A percentile compares a stretch with the other conserved stretches of the same genome.
Conservation (phyloP, 2,329 filamentous ascomycete species). For the Exophiala spinifera region DNA sequence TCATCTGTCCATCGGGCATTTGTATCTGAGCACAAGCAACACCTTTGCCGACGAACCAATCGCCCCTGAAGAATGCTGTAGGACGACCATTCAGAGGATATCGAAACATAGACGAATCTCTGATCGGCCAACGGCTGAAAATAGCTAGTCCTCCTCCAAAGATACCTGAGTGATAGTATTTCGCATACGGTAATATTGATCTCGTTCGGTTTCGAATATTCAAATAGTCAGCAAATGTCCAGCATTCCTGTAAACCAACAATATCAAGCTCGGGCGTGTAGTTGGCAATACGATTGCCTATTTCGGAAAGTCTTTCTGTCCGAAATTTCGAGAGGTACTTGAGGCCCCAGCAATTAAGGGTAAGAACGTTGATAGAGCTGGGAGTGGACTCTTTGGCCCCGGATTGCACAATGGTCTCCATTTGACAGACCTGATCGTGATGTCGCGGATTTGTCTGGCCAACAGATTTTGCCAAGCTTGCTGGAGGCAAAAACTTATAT, state of each 20-base stretch:
- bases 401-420: neutral
- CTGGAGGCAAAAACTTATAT: neutral
- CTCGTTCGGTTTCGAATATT: slow-evolving; percentile 71
- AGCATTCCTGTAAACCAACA: slow-evolving; percentile 93
- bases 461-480: neutral
- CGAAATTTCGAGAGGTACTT: slow-evolving; percentile 80
- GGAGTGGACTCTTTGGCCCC: neutral
- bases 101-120: slow-evolving; percentile 77
- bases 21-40: slow-evolving; percentile 75
- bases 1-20: slow-evolving; percentile 41
- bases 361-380: slow-evolving; percentile 65
- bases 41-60: slow-evolving; percentile 96
- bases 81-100: slow-evolving; percentile 93
- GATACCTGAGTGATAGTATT: slow-evolving; percentile 87
- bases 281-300: slow-evolving; percentile 73
- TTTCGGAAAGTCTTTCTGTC: slow-evolving; percentile 73
- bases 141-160: slow-evolving; percentile 89
- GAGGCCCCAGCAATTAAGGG: slow-evolving; percentile 95
- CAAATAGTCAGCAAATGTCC: slow-evolving; percentile 79
- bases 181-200: slow-evolving; percentile 77
- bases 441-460: neutral
- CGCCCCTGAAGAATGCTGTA: slow-evolving; percentile 84
- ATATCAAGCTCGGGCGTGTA: slow-evolving; percentile 71
- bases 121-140: slow-evolving; percentile 86
- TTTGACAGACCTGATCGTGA: neutral